Evolutionary conservation across 2,329 filamentous ascomycete species (phyloP), one percentile per base, ranked within the genome.

Genomic region (Cordyceps militaris): DNA sequence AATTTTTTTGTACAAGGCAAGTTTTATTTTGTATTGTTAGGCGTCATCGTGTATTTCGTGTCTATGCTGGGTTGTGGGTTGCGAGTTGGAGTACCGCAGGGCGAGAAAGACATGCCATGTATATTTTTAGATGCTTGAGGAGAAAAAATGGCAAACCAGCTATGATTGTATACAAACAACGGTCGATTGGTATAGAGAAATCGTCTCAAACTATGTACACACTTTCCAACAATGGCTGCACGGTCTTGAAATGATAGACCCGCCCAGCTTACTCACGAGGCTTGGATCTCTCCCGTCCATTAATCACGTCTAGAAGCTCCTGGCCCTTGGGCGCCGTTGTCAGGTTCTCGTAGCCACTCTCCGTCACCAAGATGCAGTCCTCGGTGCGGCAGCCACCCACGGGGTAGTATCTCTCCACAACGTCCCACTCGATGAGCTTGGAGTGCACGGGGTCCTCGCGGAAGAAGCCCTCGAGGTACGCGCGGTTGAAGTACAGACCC

Each of bases 351-450:
- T 84, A 85, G 0, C 92, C 91, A 24, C 82, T 76, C 60, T 87
- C 78, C 1, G 88, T 94, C 49, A 97, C 85, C 23, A 94, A 77
- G 40, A 97, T 81, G 69, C 93, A 89, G 67, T 97, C 91, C 74
- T 99, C 94, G 61, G 97, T 95, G 48, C 94, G 82, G 26, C 96
- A 91, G 34, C 94, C 94, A 16, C 93, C 94, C 1, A 97, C 86
- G 26, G 74, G 75, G 76, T 89, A 93, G 70, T 88, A 93, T 61
- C 74, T 76, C 60, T 85, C 83, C 50, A 94, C 72, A 5, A 86
- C 79, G 5, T 78, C 75, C 63, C 75, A 74, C 70, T 92, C 80
- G 66, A 94, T 86, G 64, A 82, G 88, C 59, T 78, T 77, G 40
- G 78, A 75, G 67, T 87, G 84, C 57, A 76, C 73, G 2, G 78